phyloP scores from a whole-genome alignment of 2,329 filamentous ascomycete species.

The Thielaviopsis musarum region DNA sequence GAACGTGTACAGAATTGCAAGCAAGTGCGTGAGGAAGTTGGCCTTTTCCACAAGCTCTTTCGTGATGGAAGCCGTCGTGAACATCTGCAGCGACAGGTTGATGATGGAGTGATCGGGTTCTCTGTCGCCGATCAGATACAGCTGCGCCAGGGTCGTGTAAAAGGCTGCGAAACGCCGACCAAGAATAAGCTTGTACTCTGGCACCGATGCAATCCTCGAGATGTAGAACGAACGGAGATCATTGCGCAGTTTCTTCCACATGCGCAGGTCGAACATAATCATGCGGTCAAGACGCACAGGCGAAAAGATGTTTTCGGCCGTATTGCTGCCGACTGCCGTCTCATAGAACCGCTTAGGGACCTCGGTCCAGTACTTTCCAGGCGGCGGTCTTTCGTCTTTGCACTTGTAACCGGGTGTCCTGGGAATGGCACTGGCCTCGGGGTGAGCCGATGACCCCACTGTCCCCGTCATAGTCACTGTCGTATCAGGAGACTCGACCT shows the following conservation, averaged over 20 bases:
- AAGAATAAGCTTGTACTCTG: constrained; percentile 87
- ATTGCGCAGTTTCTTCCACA: constrained; percentile 93
- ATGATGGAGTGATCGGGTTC: constrained; percentile 98
- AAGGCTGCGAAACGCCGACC: constrained; percentile 87
- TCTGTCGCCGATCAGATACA: constrained; percentile 89
- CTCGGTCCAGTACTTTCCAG: constrained; percentile 49
- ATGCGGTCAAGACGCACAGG: constrained; percentile 85
- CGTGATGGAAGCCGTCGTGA: constrained; percentile 92
- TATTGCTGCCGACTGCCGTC: neutral
- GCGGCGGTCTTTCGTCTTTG: constrained; percentile 30
- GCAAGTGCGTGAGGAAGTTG: constrained; percentile 87
- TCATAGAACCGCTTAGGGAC: neutral
- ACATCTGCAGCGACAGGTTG: constrained; percentile 88
- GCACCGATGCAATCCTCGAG: constrained; percentile 86
- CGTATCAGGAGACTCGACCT: constrained; percentile 47
- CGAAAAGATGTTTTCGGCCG: constrained; percentile 73
- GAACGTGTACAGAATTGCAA: constrained; percentile 96
- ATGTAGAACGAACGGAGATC: constrained; percentile 89
- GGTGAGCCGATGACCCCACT: constrained; percentile 39
- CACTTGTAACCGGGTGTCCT: constrained; percentile 51
- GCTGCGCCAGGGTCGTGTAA: constrained; percentile 82
- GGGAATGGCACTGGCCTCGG: constrained; percentile 52
- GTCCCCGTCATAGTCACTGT: constrained; percentile 39
- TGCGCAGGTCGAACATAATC: constrained; percentile 79
- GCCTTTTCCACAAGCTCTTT: constrained; percentile 87